Percentiles rank a stretch among this genome's conserved stretches.
These are phyloP conservation scores for Rosa rugosa DNA, from an alignment of 306 rosid genomes.

Conservation along the genomic window DNA sequence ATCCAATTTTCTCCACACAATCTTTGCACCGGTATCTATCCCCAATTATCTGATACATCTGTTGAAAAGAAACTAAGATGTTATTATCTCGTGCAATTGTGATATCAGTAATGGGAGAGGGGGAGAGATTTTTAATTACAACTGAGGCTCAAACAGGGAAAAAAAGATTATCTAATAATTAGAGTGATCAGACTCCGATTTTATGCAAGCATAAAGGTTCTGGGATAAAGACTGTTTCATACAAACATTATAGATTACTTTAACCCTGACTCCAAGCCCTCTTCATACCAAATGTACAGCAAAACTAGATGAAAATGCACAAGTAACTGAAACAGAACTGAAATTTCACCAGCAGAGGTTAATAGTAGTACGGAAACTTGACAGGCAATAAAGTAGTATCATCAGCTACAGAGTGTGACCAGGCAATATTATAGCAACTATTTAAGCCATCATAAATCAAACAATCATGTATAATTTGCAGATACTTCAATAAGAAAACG, in stretches of 20 bases:
- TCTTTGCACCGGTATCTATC: slow-evolving; percentile 76
- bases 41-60: slow-evolving; percentile 70
- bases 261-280: background rate
- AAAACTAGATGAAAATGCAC: background rate
- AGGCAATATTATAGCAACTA: background rate
- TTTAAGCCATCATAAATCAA: background rate
- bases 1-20: slow-evolving; percentile 61
- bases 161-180: background rate
- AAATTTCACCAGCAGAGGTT: background rate
- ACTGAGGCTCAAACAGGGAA: background rate
- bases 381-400: background rate
- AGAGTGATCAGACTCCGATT: background rate
- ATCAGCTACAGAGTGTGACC: background rate
- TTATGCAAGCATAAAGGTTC: background rate
- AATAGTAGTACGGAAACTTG: background rate
- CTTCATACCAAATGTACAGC: background rate
- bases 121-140: background rate
- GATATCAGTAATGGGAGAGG: background rate
- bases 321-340: background rate
- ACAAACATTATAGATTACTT: background rate
- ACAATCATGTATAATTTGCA: slow-evolving; percentile 4
- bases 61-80: slow-evolving; percentile 10
- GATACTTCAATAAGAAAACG: background rate
- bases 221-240: background rate
- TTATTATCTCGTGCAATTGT: background rate